Percentiles rank a stretch among this genome's conserved stretches.
phyloP scores from a whole-genome alignment of 768 basidiomycete genomes.

The Terana coerulea region DNA sequence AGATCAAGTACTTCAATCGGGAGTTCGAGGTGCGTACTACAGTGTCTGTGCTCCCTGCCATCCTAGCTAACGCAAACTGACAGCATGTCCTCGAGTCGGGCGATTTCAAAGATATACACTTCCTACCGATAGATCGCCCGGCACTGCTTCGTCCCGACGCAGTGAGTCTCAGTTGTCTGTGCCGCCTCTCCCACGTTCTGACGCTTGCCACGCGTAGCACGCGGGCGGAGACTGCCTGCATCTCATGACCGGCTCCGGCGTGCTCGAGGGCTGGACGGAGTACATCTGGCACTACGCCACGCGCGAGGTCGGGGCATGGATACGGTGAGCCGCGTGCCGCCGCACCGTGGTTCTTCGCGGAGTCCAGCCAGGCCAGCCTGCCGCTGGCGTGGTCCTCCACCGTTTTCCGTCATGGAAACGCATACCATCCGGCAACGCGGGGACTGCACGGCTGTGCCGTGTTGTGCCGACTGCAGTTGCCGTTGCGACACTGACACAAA shows the following conservation, averaged over 20 bases:
- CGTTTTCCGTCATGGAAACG: too few species aligned
- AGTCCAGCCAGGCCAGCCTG: too few species aligned
- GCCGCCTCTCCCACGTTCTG: neutral
- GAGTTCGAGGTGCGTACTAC: constrained; percentile 47
- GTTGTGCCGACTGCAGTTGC: too few species aligned
- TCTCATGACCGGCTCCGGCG: constrained; percentile 41
- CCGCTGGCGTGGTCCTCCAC: too few species aligned
- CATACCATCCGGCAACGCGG: too few species aligned
- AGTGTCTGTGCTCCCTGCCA: neutral
- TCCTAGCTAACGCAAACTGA: constrained; percentile 1
- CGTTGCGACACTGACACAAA: too few species aligned
- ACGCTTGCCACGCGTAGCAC: constrained; percentile 27
- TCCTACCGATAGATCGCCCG: constrained; percentile 57
- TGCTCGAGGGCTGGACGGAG: constrained; percentile 49
- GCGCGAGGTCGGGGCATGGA: constrained; percentile 27
- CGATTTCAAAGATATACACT: constrained; percentile 53
- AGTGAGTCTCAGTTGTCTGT: constrained; percentile 34
- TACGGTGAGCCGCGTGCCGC: constrained; percentile 4
- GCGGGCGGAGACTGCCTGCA: constrained; percentile 43
- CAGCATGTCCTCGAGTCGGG: constrained; percentile 40
- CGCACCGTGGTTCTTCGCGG: too few species aligned
- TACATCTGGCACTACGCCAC: constrained; percentile 49
- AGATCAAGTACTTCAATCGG: constrained; percentile 54
- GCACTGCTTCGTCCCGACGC: constrained; percentile 62
- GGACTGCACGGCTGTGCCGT: too few species aligned